Evolutionary conservation across 192 early-diverging fungal genomes (phyloP).

Genomic region (Podila clonocystis): DNA sequence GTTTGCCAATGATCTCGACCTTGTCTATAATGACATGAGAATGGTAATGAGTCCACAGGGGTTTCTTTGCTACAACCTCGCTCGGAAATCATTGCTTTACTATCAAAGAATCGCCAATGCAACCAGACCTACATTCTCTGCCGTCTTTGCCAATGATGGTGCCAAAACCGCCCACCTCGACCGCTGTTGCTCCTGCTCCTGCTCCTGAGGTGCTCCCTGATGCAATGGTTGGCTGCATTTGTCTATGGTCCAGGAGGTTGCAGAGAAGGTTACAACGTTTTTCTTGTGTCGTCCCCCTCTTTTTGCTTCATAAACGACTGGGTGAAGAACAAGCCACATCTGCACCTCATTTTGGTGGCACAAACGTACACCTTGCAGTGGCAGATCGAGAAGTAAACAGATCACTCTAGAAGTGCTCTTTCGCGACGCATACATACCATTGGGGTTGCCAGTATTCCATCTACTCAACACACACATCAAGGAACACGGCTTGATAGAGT

Average conservation of each 20-base stretch:
- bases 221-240: not conserved
- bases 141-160: constrained; percentile 45
- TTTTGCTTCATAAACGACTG: too few species aligned
- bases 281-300: too few species aligned
- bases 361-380: too few species aligned
- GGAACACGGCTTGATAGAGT: too few species aligned
- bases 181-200: not conserved
- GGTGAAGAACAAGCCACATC: not conserved
- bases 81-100: too few species aligned
- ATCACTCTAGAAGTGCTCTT: too few species aligned
- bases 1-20: constrained; percentile 43
- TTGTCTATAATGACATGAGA: constrained; percentile 13
- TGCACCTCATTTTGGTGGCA: constrained; percentile 7
- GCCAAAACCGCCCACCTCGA: constrained; percentile 35
- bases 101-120: too few species aligned
- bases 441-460: too few species aligned
- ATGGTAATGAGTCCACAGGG: not conserved
- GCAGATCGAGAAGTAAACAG: too few species aligned
- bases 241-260: not conserved
- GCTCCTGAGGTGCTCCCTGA: not conserved
- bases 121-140: constrained; percentile 20
- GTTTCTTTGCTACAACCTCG: not conserved
- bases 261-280: not conserved
- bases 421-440: too few species aligned
- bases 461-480: too few species aligned